Base-by-base conservation (phyloP, 2,329 filamentous ascomycete genomes). In the Neoarthrinium moseri region DNA sequence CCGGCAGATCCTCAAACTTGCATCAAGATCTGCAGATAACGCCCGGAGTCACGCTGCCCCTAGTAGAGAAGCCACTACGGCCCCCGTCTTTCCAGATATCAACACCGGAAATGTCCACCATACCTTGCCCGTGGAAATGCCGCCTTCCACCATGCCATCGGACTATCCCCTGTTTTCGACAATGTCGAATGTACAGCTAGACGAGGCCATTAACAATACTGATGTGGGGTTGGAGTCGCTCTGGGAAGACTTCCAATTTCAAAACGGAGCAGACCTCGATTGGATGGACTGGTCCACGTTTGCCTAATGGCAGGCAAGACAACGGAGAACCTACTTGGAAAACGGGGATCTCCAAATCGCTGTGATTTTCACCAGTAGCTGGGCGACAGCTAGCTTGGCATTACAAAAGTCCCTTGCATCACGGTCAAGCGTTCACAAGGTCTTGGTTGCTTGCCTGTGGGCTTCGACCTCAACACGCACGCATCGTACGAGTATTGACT, bases 1-100 rank as follows among this genome's bases (percentile, higher is more conserved):
- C 12, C 70, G 75, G 11, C 72, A 78, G 49, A 64, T 74, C 27
- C 62, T 73, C 12, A 66, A 69, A 39, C 67, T 68, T 22, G 64
- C 60, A 23, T 56, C 62, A 10, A 53, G 56, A 7, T 51, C 60
- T 11, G 56, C 57, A 8, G 59, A 60, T 43, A 52, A 47, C 7
- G 42, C 46, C 10, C 48, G 56, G 15, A 37, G 44, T 22, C 45
- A 53, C 3, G 52, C 52, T 20, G 56, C 58, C 12, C 43, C 45
- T 1, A 55, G 51, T 12, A 50, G 55, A 29, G 51, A 56, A 17
- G 23, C 49, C 4, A 53, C 20, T 53, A 54, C 27, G 47, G 48
- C 17, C 41, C 52, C 8, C 43, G 51, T 33, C 40, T 56, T 33
- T 58, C 54, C 47, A 46, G 51, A 56, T 30, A 15, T 53, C 26